Evolutionary conservation across 768 basidiomycete genomes (phyloP).

Genomic region (Russula sp.): DNA sequence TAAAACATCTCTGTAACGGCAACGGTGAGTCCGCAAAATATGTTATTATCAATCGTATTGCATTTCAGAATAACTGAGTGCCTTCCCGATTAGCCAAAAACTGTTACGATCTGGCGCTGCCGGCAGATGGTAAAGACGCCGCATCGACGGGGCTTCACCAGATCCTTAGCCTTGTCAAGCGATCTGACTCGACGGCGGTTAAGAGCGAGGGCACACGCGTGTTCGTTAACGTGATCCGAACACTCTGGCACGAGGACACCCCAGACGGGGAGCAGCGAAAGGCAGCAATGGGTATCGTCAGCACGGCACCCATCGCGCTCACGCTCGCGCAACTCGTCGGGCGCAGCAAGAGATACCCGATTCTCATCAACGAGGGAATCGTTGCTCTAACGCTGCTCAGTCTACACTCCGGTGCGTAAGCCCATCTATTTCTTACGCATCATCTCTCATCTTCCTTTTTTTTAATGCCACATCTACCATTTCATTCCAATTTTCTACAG

Average conservation of each 20-base stretch:
- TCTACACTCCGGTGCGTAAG: conserved; percentile 57
- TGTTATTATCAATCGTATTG: background rate
- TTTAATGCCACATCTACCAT: background rate
- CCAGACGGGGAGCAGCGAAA: conserved; percentile 50
- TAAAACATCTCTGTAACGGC: conserved; percentile 82
- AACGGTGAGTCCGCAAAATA: conserved; percentile 51
- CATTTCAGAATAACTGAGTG: conserved; percentile 3
- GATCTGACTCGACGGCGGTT: conserved; percentile 77
- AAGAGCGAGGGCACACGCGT: conserved; percentile 90
- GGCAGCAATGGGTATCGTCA: conserved; percentile 51
- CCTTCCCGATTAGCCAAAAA: conserved; percentile 41
- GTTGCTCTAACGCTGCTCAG: conserved; percentile 78
- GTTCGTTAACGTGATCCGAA: conserved; percentile 79
- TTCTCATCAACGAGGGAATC: conserved; percentile 86
- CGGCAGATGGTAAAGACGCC: conserved; percentile 37
- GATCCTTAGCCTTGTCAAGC: conserved; percentile 69
- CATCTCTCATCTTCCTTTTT: conserved; percentile 1
- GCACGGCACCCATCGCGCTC: conserved; percentile 53
- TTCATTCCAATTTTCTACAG: conserved; percentile 40
- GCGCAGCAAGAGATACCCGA: conserved; percentile 74
- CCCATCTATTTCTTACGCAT: background rate
- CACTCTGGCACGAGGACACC: conserved; percentile 61
- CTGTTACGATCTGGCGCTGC: conserved; percentile 51
- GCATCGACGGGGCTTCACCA: conserved; percentile 55
- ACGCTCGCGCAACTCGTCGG: conserved; percentile 70